A percentile compares a stretch with the other conserved stretches of the same genome.
phyloP scores from a whole-genome alignment of 768 basidiomycete species.

The Mycena metata region DNA sequence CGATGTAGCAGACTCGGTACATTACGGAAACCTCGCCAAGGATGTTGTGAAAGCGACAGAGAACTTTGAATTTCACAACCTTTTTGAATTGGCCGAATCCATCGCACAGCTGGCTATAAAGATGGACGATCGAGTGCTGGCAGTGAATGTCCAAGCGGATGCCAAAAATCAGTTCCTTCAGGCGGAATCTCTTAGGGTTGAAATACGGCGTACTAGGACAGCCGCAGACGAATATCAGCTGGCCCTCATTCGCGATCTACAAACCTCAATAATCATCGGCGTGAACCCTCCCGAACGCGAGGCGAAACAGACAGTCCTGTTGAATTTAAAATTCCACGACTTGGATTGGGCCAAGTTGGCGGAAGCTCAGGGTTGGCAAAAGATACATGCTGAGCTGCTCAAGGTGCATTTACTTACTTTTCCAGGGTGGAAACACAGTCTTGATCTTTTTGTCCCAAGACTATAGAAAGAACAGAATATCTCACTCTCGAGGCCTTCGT shows the following conservation, averaged over 20 bases:
- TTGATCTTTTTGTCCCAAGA: conserved; percentile 2
- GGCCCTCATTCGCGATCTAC: conserved; percentile 57
- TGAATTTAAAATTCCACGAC: conserved; percentile 64
- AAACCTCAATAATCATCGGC: conserved; percentile 72
- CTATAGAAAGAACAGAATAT: conserved; percentile 64
- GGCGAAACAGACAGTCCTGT: conserved; percentile 72
- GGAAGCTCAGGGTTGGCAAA: conserved; percentile 10
- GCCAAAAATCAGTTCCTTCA: conserved; percentile 29
- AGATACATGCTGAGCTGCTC: conserved; percentile 51
- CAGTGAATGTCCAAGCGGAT: conserved; percentile 3
- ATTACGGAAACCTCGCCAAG: conserved; percentile 76
- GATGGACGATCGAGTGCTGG: conserved; percentile 16
- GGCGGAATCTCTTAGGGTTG: conserved; percentile 24
- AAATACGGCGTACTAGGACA: conserved; percentile 21
- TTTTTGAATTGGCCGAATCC: conserved; percentile 50
- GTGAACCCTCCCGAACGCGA: conserved; percentile 78
- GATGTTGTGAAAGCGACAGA: conserved; percentile 51
- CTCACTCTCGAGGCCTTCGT: conserved; percentile 75
- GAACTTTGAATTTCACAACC: conserved; percentile 43
- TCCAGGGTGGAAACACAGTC: neutral
- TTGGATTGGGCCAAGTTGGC: conserved; percentile 19
- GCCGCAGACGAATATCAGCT: neutral
- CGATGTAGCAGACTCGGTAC: conserved; percentile 67
- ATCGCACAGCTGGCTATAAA: conserved; percentile 46
- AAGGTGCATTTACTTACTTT: conserved; percentile 41